Evolutionary conservation across 495 filamentous ascomycete genomes (phyloP).

Genomic region (Hyaloscypha bicolor): DNA sequence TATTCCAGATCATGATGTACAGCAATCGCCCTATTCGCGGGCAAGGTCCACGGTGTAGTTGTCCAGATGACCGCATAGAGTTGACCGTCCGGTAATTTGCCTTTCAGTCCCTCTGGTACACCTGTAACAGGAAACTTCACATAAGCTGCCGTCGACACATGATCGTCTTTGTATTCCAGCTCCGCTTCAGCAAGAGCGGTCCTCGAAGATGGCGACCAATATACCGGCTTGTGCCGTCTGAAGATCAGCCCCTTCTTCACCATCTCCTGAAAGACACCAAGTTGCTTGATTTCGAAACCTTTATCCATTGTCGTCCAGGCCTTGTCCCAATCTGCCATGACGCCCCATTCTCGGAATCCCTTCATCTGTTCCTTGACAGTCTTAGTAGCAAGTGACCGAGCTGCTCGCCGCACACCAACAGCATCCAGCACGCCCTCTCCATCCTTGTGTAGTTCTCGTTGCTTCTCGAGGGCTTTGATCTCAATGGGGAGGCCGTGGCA

Average conservation of each 20-base stretch:
- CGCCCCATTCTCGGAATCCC: slow-evolving; percentile 77
- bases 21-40: slow-evolving; percentile 88
- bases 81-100: slow-evolving; percentile 35
- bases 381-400: slow-evolving; percentile 69
- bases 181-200: slow-evolving; percentile 96
- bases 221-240: slow-evolving; percentile 87
- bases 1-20: slow-evolving; percentile 75
- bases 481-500: slow-evolving; percentile 98
- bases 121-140: slow-evolving; percentile 72
- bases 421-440: slow-evolving; percentile 45
- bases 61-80: slow-evolving; percentile 91
- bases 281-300: slow-evolving; percentile 82
- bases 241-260: slow-evolving; percentile 83
- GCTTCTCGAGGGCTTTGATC: slow-evolving; percentile 81
- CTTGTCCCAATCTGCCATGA: slow-evolving; percentile 95
- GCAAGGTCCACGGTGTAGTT: slow-evolving; percentile 96
- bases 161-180: slow-evolving; percentile 88
- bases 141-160: slow-evolving; percentile 78
- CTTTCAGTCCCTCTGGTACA: slow-evolving; percentile 48
- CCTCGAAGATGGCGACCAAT: slow-evolving; percentile 90
- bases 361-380: slow-evolving; percentile 82
- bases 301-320: slow-evolving; percentile 92
- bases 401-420: slow-evolving; percentile 64
- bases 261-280: slow-evolving; percentile 85
- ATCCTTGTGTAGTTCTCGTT: slow-evolving; percentile 39